Percentiles rank a stretch among this genome's conserved stretches.
Conservation (phyloP, 257 asterid species). For the Nyctanthes arbortristis region DNA sequence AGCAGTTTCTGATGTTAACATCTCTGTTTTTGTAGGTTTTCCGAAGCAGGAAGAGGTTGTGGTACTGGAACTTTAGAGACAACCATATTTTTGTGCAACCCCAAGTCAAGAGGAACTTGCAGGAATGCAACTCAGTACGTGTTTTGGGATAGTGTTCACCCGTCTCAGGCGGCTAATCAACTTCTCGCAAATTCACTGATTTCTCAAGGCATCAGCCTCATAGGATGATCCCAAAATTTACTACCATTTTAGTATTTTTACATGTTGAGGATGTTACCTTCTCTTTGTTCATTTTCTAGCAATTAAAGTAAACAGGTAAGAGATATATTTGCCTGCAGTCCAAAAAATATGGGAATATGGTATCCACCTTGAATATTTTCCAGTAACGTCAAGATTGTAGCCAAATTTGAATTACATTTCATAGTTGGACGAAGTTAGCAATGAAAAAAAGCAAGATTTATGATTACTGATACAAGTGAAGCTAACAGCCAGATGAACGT, state of each 20-base stretch:
- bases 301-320: not conserved
- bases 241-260: not conserved
- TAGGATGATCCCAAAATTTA: constrained; percentile 16
- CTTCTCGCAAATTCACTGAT: constrained; percentile 67
- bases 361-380: no score
- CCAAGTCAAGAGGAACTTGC: constrained; percentile 73
- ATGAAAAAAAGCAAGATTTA: not conserved
- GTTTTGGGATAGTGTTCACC: constrained; percentile 98
- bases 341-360: no score
- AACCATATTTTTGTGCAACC: constrained; percentile 71
- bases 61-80: constrained; percentile 88
- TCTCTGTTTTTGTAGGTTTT: constrained; percentile 49
- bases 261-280: not conserved
- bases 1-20: not conserved
- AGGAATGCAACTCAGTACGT: constrained; percentile 71
- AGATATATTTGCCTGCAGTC: not conserved
- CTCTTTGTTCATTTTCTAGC: not conserved
- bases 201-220: constrained; percentile 63
- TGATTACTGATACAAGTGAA: not conserved
- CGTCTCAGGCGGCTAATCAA: constrained; percentile 85
- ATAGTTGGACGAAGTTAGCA: not conserved
- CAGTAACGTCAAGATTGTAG: not conserved
- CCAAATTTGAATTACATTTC: not conserved
- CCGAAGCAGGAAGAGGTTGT: constrained; percentile 76
- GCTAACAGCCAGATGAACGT: not conserved